Percentiles rank a stretch among this genome's conserved stretches.
These are phyloP conservation scores for Prunus fruticosa DNA, from an alignment of 306 rosid species.

Conservation along the genomic window DNA sequence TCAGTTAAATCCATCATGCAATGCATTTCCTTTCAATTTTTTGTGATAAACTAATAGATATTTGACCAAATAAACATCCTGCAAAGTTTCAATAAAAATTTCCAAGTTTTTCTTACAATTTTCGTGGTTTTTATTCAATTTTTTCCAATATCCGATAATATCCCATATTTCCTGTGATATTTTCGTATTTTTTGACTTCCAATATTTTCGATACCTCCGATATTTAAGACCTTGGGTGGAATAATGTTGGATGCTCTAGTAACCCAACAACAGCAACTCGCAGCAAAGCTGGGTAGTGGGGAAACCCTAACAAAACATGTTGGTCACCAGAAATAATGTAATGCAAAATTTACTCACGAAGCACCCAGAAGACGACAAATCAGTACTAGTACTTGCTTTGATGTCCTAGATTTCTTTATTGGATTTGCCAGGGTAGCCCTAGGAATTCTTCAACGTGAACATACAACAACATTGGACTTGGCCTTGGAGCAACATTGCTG, in stretches of 20 bases:
- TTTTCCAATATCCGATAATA: too few relatives aligned
- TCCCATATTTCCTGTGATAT: too few relatives aligned
- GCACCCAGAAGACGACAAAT: not conserved
- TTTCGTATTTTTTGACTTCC: too few relatives aligned
- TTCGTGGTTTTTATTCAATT: too few relatives aligned
- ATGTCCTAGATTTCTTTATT: conserved; percentile 8
- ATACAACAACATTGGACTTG: not conserved
- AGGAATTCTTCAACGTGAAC: not conserved
- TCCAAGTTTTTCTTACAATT: too few relatives aligned
- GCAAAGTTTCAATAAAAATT: too few relatives aligned
- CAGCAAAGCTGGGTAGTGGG: not conserved
- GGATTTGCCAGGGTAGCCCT: conserved; percentile 27
- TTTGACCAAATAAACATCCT: too few relatives aligned
- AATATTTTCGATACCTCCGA: too few relatives aligned
- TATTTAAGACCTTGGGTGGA: too few relatives aligned
- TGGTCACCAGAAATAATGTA: not conserved
- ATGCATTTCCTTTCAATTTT: too few relatives aligned
- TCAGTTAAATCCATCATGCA: too few relatives aligned
- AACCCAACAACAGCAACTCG: not conserved
- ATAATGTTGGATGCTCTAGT: not conserved
- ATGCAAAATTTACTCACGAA: not conserved
- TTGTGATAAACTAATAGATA: too few relatives aligned
- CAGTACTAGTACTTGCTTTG: conserved; percentile 7
- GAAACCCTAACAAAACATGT: not conserved
- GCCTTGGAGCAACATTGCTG: not conserved